Base-by-base conservation (phyloP, 2,329 filamentous ascomycete genomes). In the Pezicula rhizophila region DNA sequence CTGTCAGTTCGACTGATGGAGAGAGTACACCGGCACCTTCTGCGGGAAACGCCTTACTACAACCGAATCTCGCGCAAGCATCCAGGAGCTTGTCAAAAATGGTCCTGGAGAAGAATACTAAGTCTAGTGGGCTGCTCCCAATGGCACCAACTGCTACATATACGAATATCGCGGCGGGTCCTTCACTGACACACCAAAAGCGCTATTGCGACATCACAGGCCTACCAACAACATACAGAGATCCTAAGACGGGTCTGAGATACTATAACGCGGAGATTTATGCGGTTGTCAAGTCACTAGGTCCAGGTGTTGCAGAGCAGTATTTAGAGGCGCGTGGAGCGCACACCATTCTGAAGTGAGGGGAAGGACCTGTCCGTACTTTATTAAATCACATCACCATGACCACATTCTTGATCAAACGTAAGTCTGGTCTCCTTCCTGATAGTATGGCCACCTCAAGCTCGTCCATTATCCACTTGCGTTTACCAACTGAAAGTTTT, bases 181-280 rank as follows among this genome's bases (percentile, higher is more conserved):
- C 93, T 35, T 93, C 87, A 50, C 73, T 97, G 60, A 85, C 85
- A 45, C 86, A 89, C 57, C 80, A 88, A 64, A 90, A 85, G 68
- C 87, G 86, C 61, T 99, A 97, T 69, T 99, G 93, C 73, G 95
- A 99, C 68, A 80, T 99, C 60, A 99, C 93, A 1, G 95, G 93
- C 1, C 71, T 99, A 56, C 82, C 89, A n/a, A 89, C 90, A 26
- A 85, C 87, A 5, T 99, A 99, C 66, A 82, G 88, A 28, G 93
- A 99, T 65, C 95, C 93, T 2, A 99, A 99, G 78, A 95, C 91
- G 35, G 80, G 92, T 55, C 70, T 99, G 68, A 78, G 92, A 53
- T 99, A 99, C 69, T 88, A 96, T 68, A 85, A 99, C 67, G 87
- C 81, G 67, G 93, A 99, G 72, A 80, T 97, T 5, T 99, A 96